phyloP scores from a whole-genome alignment of 1,284 basidiomycete genomes.

The Sporisorium scitamineum region DNA sequence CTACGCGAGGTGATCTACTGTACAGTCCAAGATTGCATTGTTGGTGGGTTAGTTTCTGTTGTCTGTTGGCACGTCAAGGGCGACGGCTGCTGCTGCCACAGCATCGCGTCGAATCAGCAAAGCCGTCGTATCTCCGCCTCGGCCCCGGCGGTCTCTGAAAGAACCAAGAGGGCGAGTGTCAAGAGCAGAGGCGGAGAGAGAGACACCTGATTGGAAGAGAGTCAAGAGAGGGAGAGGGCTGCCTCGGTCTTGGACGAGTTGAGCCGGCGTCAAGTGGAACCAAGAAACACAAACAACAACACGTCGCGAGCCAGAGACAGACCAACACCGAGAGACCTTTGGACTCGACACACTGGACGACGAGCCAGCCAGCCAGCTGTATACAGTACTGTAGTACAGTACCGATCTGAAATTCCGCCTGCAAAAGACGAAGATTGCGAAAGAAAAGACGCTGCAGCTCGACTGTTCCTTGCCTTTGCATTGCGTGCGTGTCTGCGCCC shows the following conservation, averaged over 20 bases:
- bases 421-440: not conserved
- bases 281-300: not conserved
- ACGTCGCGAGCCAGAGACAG: not conserved
- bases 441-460: not conserved
- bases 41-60: too few relatives aligned
- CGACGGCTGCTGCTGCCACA: not conserved
- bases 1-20: not conserved
- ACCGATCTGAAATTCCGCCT: not conserved
- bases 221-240: not conserved
- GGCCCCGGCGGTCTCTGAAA: constrained; percentile 2
- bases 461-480: not conserved
- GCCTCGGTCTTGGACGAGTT: constrained; percentile 1
- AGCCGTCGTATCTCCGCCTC: not conserved
- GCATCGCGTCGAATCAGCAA: not conserved
- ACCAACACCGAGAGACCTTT: constrained; percentile 12
- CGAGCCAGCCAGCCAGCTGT: not conserved
- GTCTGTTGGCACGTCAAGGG: too few relatives aligned
- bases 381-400: not conserved
- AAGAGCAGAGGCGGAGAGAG: not conserved
- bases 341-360: too few relatives aligned
- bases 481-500: not conserved
- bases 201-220: not conserved
- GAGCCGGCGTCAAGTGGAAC: not conserved
- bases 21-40: too few relatives aligned
- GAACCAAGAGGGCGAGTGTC: not conserved